Evolutionary conservation across 148 eudicot genomes (phyloP), one percentile per base, ranked within the genome.

Genomic region (Amaranthus palmeri): DNA sequence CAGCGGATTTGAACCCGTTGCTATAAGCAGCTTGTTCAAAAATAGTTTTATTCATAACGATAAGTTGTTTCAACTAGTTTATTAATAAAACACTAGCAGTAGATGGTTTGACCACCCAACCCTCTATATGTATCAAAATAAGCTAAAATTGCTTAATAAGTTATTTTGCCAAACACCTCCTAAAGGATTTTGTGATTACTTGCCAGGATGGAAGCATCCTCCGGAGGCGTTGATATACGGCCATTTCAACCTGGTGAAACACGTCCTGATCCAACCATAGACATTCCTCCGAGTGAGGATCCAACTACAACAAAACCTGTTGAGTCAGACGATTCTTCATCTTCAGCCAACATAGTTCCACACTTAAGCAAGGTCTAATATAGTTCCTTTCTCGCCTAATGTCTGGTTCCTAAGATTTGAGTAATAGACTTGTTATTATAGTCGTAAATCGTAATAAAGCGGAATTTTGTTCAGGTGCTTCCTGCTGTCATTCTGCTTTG

Each of bases 161-260:
- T 25, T 25, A 25, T 25, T 25, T 25, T 25, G 36, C 36, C 36
- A 25, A 25, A 25, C 36, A 25, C 36, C 36, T n/a, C 36, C 2
- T 25, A 25, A 25, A 25, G 36, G 36, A 25, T 25, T 25, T 65
- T 65, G 36, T 65, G 15, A 65, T 42, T 40, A 25, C 50, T 49
- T 81, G 36, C 66, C 82, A 91, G 92, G 86, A 62, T 91, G 68
- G 90, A 89, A 80, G 96, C 97, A 72, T 87, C 97, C 47, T 84
- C 93, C 10, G 72, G 79, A 47, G 87, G 88, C 72, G 98, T 88
- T 68, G 76, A 72, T 70, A 72, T 89, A 67, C 72, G 54, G 54
- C 83, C 88, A 68, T 80, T 89, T 12, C 79, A 78, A 10, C 69
- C 68, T 47, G 82, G 78, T 67, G 76, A 72, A 51, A 59, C 40